These are phyloP conservation scores for Cyclotella cryptica DNA, from an alignment of 108 stramenopile genomes.

Conservation along the genomic window DNA sequence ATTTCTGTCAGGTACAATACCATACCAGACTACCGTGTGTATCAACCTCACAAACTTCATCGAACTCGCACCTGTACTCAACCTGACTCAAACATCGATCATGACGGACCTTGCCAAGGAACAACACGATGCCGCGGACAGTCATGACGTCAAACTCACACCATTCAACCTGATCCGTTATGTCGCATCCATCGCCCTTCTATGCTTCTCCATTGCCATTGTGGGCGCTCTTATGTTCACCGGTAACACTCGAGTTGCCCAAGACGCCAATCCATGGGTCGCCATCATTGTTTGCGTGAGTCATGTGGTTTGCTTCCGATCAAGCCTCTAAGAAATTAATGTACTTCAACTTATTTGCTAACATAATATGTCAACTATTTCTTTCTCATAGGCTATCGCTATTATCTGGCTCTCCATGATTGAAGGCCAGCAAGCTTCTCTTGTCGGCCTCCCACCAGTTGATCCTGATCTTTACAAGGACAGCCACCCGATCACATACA, in stretches of 20 bases:
- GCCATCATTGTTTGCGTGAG: slow-evolving; percentile 61
- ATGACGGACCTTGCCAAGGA: too few relatives aligned
- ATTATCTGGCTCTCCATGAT: slow-evolving; percentile 74
- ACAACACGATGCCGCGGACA: neutral
- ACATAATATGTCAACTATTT: too few relatives aligned
- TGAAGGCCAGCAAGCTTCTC: slow-evolving; percentile 76
- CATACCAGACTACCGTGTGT: too few relatives aligned
- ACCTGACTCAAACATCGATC: too few relatives aligned
- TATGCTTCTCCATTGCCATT: slow-evolving; percentile 65
- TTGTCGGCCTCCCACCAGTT: slow-evolving; percentile 76
- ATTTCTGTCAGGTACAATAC: too few relatives aligned
- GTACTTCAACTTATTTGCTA: too few relatives aligned
- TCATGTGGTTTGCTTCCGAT: too few relatives aligned
- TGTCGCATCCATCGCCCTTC: slow-evolving; percentile 46
- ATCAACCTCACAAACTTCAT: too few relatives aligned
- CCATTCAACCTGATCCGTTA: slow-evolving; percentile 33
- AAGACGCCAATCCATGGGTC: slow-evolving; percentile 58
- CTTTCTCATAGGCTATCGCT: too few relatives aligned
- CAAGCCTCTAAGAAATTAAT: too few relatives aligned
- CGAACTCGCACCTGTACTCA: too few relatives aligned
- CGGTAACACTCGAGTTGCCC: slow-evolving; percentile 64
- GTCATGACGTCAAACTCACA: slow-evolving; percentile 31
- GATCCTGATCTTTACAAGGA: slow-evolving; percentile 73
- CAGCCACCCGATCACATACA: too few relatives aligned
- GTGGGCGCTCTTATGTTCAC: slow-evolving; percentile 67